Evolutionary conservation across 192 early-diverging fungal species (phyloP).

Genomic region (Rhizophagus sp.): DNA sequence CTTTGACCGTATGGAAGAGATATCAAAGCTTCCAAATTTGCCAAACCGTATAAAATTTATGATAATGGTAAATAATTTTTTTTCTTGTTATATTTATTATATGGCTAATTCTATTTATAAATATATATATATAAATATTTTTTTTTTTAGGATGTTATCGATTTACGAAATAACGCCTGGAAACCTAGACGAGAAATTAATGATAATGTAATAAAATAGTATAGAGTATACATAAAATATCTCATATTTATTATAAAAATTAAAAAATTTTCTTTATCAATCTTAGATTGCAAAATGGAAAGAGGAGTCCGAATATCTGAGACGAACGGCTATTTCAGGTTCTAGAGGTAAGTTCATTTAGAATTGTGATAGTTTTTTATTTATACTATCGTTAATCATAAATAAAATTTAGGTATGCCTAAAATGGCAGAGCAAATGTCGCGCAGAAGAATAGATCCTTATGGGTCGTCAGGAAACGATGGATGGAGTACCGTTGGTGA

Average conservation of each 20-base stretch:
- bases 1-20: slow-evolving; percentile 78
- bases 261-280: background rate
- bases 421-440: slow-evolving; percentile 63
- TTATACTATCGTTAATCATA: background rate
- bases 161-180: slow-evolving; percentile 81
- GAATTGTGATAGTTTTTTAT: background rate
- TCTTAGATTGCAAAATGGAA: slow-evolving; percentile 57
- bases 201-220: slow-evolving; percentile 50
- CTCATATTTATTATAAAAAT: background rate
- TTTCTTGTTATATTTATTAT: too few relatives aligned
- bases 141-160: too few relatives aligned
- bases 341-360: slow-evolving; percentile 48
- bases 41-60: too few relatives aligned
- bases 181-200: slow-evolving; percentile 55
- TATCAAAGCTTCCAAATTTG: slow-evolving; percentile 58
- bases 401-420: slow-evolving; percentile 38
- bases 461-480: too few relatives aligned
- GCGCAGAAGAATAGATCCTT: too few relatives aligned
- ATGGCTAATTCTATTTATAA: too few relatives aligned
- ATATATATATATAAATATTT: too few relatives aligned
- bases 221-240: background rate
- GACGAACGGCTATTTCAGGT: slow-evolving; percentile 62
- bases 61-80: too few relatives aligned
- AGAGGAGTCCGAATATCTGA: slow-evolving; percentile 70
- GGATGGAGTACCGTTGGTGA: slow-evolving; percentile 71